Evolutionary conservation across 2,329 filamentous ascomycete genomes (phyloP), one percentile per base, ranked within the genome.

Genomic region (Trichoderma sp.): DNA sequence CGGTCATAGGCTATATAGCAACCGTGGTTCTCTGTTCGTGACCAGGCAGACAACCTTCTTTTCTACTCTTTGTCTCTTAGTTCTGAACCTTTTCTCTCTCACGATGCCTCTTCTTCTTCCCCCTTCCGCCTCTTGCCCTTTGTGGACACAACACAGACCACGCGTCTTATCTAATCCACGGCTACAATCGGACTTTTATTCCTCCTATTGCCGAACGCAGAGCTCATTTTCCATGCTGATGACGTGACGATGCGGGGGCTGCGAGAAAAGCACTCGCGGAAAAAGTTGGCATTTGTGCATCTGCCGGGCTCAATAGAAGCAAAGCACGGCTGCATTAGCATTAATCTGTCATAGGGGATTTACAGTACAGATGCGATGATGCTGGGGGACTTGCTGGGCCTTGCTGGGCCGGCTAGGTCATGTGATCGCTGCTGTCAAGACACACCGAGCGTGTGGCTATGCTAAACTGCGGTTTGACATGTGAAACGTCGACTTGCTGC

Each of bases 201-300:
- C 9, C 19, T 17, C 61, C 61, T 27, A 34, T 37, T 27, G 9
- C 61, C 61, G 61, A 34, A 56, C 27, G 37, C 61, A 15, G 61
- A 12, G 32, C 48, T 56, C 61, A 64, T 64, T 64, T 64, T n/a
- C 37, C 32, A 25, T 25, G 61, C 61, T 64, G 37, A 64, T 64
- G 61, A 56, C 61, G 61, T 64, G 61, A 64, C 52, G 37, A 64
- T 64, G 61, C 61, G 61, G 61, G 61, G 61, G 52, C 48, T 54
- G 34, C 60, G 39, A 32, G 25, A 53, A 25, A 37, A 45, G 50
- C 48, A n/a, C 35, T 25, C 27, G 37, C 39, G 27, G 39, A 29
- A 19, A 2, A 22, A 42, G 13, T 22, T 22, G 54, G 32, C 22
- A 42, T 15, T 59, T 29, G 9, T 53, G 58, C 45, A 64, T 32